phyloP scores from a whole-genome alignment of 2,329 filamentous ascomycete species.

The Tolypocladium pustulatum region DNA sequence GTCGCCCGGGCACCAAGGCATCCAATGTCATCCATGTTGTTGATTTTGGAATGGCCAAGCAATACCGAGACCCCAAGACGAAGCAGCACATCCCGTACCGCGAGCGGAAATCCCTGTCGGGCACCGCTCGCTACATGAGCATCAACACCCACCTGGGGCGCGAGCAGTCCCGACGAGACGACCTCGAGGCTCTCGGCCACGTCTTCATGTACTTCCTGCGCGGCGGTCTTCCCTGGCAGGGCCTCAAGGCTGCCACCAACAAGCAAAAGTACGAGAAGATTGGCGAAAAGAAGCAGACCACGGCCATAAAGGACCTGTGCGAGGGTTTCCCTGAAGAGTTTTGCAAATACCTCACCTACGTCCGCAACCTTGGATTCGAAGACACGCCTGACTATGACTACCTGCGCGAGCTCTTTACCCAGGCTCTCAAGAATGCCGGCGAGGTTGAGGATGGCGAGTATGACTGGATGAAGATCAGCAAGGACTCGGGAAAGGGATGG shows the following conservation, averaged over 20 bases:
- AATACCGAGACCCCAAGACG: conserved; percentile 96
- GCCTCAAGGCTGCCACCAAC: conserved; percentile 62
- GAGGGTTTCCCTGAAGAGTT: conserved; percentile 96
- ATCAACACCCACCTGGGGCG: conserved; percentile 98
- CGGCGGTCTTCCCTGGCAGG: conserved; percentile 63
- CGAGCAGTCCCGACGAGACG: conserved; percentile 91
- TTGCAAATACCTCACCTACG: conserved; percentile 94
- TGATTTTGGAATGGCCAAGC: conserved; percentile 99
- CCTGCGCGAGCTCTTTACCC: conserved; percentile 89
- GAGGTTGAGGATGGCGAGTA: conserved; percentile 97
- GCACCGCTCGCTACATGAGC: conserved; percentile 97
- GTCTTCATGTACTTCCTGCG: conserved; percentile 67
- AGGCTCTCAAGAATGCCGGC: conserved; percentile 86
- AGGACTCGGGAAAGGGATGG: conserved; percentile 76
- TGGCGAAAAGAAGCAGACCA: conserved; percentile 99
- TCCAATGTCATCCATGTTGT: conserved; percentile 97
- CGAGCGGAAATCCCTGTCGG: conserved; percentile 92
- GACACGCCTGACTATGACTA: conserved; percentile 98
- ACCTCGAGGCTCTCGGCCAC: conserved; percentile 77
- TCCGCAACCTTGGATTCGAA: conserved; percentile 95
- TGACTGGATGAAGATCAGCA: conserved; percentile 98
- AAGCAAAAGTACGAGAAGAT: conserved; percentile 99
- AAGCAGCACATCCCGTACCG: conserved; percentile 98
- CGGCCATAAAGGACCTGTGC: conserved; percentile 90
- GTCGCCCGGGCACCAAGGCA: conserved; percentile 82